A percentile compares a stretch with the other conserved stretches of the same genome.
Conservation (phyloP, 768 basidiomycete species). For the Tylopilus intermedius region DNA sequence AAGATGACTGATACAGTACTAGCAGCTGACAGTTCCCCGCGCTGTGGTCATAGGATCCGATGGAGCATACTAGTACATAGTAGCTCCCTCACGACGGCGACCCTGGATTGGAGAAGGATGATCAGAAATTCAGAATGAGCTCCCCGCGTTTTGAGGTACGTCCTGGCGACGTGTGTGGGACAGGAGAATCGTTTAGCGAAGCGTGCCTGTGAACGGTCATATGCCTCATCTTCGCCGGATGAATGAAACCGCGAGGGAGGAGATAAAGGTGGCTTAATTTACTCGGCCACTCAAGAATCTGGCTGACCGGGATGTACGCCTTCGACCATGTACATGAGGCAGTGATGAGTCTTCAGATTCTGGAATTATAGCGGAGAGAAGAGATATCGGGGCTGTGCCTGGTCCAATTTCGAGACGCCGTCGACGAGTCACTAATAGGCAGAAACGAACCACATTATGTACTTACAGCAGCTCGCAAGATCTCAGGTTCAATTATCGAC, state of each 20-base stretch:
- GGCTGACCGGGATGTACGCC: neutral
- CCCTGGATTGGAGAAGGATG: constrained; percentile 3
- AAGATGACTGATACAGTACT: neutral
- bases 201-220: constrained; percentile 16
- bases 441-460: neutral
- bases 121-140: constrained; percentile 1
- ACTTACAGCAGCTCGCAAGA: neutral
- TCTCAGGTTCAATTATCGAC: neutral
- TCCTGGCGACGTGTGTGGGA: constrained; percentile 8
- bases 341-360: constrained; percentile 5
- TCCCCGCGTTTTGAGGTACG: constrained; percentile 9
- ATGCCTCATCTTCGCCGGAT: constrained; percentile 7
- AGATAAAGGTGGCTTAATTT: neutral
- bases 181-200: constrained; percentile 20
- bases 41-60: neutral
- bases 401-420: neutral
- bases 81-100: neutral
- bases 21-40: constrained; percentile 5
- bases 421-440: neutral
- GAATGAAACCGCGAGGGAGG: constrained; percentile 2
- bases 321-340: constrained; percentile 16
- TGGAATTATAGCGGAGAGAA: constrained; percentile 5
- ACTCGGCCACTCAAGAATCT: neutral
- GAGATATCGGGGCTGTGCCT: constrained; percentile 2
- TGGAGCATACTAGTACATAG: neutral